These are phyloP conservation scores for Fraxinus nigra DNA, from an alignment of 305 asterid species.

Conservation along the genomic window DNA sequence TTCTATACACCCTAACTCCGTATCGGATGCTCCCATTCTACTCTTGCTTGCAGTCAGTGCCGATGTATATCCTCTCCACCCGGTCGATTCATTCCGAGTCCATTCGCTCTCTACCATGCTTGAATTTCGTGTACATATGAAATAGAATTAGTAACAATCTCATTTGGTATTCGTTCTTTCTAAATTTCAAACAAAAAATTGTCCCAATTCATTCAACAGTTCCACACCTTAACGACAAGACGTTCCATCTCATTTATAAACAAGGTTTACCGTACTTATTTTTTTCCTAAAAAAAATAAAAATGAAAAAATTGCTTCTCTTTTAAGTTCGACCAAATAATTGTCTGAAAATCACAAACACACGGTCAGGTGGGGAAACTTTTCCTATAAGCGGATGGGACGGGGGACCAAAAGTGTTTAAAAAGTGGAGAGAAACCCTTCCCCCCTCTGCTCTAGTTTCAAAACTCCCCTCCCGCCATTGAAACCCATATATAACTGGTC, in stretches of 20 bases:
- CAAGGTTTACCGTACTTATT: too few species aligned
- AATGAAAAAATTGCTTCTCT: background rate
- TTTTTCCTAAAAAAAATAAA: background rate
- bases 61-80: too few species aligned
- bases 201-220: too few species aligned
- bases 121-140: background rate
- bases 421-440: background rate
- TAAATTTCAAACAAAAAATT: too few species aligned
- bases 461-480: background rate
- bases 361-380: background rate
- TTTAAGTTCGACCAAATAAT: background rate
- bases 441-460: background rate
- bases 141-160: background rate
- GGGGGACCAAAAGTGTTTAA: background rate
- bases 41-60: too few species aligned
- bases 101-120: too few species aligned
- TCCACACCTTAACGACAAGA: too few species aligned
- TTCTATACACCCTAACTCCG: too few species aligned
- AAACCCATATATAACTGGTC: background rate
- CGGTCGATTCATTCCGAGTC: too few species aligned
- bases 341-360: background rate
- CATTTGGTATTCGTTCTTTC: too few species aligned
- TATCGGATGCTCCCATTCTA: too few species aligned
- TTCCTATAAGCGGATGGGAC: background rate
- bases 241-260: background rate